Conservation (phyloP, 23 red algal species). For the Chondrus crispus region DNA sequence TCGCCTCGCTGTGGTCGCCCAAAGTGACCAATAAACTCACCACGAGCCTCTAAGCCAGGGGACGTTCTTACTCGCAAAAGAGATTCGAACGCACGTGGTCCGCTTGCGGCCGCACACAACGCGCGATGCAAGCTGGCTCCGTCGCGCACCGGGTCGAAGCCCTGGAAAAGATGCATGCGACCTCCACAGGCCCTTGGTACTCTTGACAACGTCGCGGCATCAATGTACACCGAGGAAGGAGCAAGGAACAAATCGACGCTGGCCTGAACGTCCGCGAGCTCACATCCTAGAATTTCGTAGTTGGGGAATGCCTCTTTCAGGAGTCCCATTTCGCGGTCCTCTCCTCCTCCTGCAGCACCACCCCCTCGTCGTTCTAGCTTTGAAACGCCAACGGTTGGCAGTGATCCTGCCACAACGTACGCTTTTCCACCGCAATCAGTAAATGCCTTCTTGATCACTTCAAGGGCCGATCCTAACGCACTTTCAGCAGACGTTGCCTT, state of each 20-base stretch:
- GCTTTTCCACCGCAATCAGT: slow-evolving; percentile 65
- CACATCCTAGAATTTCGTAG: slow-evolving; percentile 81
- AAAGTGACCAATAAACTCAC: slow-evolving; percentile 81
- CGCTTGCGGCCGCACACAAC: slow-evolving; percentile 48
- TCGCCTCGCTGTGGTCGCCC: slow-evolving; percentile 73
- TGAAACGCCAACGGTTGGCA: slow-evolving; percentile 58
- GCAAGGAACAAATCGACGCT: slow-evolving; percentile 86
- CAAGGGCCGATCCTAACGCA: slow-evolving; percentile 56
- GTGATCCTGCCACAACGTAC: slow-evolving; percentile 59
- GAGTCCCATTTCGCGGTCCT: slow-evolving; percentile 87
- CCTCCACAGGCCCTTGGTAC: slow-evolving; percentile 87
- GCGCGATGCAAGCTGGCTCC: slow-evolving; percentile 60
- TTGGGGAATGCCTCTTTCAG: slow-evolving; percentile 70
- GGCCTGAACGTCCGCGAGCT: slow-evolving; percentile 78
- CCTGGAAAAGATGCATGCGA: slow-evolving; percentile 60
- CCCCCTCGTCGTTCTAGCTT: slow-evolving; percentile 73
- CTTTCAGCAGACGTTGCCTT: not conserved
- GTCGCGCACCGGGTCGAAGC: slow-evolving; percentile 67
- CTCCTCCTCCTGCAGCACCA: slow-evolving; percentile 54
- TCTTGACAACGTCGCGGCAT: slow-evolving; percentile 69
- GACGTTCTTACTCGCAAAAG: slow-evolving; percentile 79
- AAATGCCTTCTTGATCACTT: slow-evolving; percentile 52
- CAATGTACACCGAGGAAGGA: slow-evolving; percentile 78
- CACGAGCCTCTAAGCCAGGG: slow-evolving; percentile 65
- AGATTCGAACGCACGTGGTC: slow-evolving; percentile 87